phyloP scores from a whole-genome alignment of 371 early-diverging fungal species.

The Entomophthora muscae region DNA sequence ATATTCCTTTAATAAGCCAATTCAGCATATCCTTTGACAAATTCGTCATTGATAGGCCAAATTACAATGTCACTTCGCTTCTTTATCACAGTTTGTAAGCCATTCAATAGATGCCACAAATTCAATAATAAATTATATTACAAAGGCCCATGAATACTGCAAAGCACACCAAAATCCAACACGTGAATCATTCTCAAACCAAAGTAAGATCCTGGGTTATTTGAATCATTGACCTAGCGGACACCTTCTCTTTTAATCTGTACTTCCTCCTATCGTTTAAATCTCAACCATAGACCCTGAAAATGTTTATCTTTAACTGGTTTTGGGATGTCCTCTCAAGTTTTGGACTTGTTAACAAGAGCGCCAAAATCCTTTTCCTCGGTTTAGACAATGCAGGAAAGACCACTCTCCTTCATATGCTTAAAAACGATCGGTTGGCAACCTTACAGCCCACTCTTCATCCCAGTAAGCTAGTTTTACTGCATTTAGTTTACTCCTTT shows the following conservation, averaged over 20 bases:
- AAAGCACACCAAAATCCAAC: background rate
- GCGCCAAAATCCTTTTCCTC: slow-evolving; percentile 97
- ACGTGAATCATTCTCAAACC: background rate
- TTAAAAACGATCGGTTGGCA: slow-evolving; percentile 96
- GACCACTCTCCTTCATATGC: slow-evolving; percentile 97
- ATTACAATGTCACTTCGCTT: background rate
- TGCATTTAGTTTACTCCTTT: background rate
- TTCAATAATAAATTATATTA: background rate
- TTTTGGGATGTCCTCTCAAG: slow-evolving; percentile 72
- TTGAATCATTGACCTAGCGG: background rate
- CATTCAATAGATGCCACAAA: background rate
- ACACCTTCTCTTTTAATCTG: slow-evolving; percentile 2
- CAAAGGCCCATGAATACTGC: background rate
- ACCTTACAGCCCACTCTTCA: slow-evolving; percentile 96
- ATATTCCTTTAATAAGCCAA: background rate
- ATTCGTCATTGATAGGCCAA: background rate
- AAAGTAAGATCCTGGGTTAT: background rate
- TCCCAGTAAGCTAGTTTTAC: slow-evolving; percentile 62
- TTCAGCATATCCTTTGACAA: no score
- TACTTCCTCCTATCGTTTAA: background rate
- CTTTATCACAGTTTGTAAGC: background rate
- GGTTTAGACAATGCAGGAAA: slow-evolving; percentile 99
- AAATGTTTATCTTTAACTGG: slow-evolving; percentile 88
- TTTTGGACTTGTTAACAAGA: slow-evolving; percentile 88
- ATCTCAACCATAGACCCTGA: slow-evolving; percentile 7